These are phyloP conservation scores for Coemansia sp. DNA, from an alignment of 192 early-diverging fungal genomes.

Conservation along the genomic window DNA sequence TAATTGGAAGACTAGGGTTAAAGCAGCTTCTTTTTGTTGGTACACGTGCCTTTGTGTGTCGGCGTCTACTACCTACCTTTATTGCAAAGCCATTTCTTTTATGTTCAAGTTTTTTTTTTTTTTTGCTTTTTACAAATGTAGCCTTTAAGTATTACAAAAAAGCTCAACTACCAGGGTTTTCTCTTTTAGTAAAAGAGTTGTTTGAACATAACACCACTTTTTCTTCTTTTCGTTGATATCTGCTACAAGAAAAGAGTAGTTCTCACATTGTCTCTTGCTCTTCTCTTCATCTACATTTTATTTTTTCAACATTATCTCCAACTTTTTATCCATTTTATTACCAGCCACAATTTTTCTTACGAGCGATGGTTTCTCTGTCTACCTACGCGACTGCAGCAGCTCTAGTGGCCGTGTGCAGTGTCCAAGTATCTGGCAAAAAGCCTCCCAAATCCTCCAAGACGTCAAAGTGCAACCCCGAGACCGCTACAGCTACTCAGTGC, in stretches of 20 bases:
- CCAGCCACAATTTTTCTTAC: neutral
- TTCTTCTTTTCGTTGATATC: neutral
- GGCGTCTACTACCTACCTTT: neutral
- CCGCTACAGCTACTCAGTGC: neutral
- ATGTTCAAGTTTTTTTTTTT: neutral
- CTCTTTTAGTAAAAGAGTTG: neutral
- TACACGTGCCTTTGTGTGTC: neutral
- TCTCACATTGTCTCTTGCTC: neutral
- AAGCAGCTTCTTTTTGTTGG: neutral
- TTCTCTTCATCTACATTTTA: constrained; percentile 6
- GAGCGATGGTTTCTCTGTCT: neutral
- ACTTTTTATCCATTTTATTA: neutral
- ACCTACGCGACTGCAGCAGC: neutral
- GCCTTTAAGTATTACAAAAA: neutral
- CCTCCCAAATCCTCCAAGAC: neutral
- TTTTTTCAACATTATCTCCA: neutral
- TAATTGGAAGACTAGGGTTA: neutral
- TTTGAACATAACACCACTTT: neutral
- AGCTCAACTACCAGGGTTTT: neutral
- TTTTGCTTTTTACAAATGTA: neutral
- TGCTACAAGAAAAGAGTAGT: neutral
- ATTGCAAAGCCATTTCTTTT: neutral
- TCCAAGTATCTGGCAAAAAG: constrained; percentile 1
- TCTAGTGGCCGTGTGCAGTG: neutral
- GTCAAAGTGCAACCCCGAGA: neutral